phyloP scores from a whole-genome alignment of 2,329 filamentous ascomycete species.

The Colletotrichum euphorbiae region DNA sequence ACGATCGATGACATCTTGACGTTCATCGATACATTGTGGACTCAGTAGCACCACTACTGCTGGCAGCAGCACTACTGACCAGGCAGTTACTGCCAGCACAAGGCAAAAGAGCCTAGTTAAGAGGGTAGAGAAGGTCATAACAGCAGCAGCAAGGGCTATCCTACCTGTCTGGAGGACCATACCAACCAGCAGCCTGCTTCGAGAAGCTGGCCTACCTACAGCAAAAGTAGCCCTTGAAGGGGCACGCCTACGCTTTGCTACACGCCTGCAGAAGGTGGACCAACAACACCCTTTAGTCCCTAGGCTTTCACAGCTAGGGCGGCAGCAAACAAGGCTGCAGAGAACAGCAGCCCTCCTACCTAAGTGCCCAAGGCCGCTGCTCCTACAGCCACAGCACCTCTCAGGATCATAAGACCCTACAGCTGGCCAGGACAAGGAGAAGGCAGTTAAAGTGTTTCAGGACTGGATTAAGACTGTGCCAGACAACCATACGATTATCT shows the following conservation, averaged over 20 bases:
- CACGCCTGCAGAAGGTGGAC: not conserved
- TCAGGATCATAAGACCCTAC: not conserved
- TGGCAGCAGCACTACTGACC: not conserved
- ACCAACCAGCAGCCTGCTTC: not conserved
- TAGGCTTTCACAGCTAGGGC: fast-evolving
- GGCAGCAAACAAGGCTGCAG: not conserved
- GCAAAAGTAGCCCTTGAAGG: not conserved
- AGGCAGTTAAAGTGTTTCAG: not conserved
- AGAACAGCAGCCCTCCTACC: no score
- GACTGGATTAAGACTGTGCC: not conserved
- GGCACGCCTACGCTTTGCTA: not conserved
- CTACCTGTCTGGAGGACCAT: constrained; percentile 10
- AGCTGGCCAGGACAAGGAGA: not conserved
- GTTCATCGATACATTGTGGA: no score
- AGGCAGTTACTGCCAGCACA: not conserved
- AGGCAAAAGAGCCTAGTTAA: not conserved
- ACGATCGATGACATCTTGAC: no score
- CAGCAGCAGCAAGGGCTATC: constrained; percentile 2
- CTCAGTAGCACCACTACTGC: not conserved
- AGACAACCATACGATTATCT: not conserved
- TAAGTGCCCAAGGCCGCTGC: no score
- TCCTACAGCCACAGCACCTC: not conserved
- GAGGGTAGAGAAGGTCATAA: not conserved
- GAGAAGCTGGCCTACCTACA: constrained; percentile 2
- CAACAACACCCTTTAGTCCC: not conserved